Conservation (phyloP, 116 monocot genomes). For the Zostera marina region DNA sequence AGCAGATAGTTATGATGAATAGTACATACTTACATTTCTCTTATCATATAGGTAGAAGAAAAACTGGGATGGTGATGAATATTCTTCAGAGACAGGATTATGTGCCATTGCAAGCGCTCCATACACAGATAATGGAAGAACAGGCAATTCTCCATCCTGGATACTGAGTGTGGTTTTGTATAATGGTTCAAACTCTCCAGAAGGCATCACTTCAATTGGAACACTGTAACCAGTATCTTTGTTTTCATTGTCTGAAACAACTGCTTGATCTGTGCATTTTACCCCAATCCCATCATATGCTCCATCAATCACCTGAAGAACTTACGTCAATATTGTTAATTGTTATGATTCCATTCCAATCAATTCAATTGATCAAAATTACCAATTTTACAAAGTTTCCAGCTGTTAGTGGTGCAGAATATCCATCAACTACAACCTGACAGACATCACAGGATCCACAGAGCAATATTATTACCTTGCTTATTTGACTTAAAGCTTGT, state of each 20-base stretch:
- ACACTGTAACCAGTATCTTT: constrained; percentile 44
- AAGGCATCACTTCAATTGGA: constrained; percentile 76
- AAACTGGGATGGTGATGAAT: constrained; percentile 78
- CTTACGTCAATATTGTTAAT: neutral
- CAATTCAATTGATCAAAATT: constrained; percentile 19
- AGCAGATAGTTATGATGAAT: neutral
- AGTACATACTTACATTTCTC: constrained; percentile 50
- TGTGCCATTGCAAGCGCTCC: constrained; percentile 93
- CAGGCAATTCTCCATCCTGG: constrained; percentile 95
- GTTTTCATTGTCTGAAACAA: constrained; percentile 65
- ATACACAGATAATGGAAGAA: constrained; percentile 87
- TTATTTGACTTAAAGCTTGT: neutral
- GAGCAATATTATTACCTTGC: too few relatives aligned
- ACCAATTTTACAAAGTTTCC: constrained; percentile 97
- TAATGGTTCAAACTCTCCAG: constrained; percentile 87
- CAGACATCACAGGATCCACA: too few relatives aligned
- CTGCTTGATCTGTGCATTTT: constrained; percentile 60
- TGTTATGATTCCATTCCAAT: neutral
- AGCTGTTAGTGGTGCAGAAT: constrained; percentile 85
- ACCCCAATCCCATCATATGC: constrained; percentile 70
- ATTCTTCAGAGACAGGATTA: constrained; percentile 60
- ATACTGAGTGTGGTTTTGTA: constrained; percentile 75
- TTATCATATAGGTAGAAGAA: constrained; percentile 97
- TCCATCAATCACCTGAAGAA: constrained; percentile 61
- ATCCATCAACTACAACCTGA: constrained; percentile 83